These are phyloP conservation scores for Talaromyces ruber DNA, from an alignment of 495 filamentous ascomycete species.

Conservation along the genomic window DNA sequence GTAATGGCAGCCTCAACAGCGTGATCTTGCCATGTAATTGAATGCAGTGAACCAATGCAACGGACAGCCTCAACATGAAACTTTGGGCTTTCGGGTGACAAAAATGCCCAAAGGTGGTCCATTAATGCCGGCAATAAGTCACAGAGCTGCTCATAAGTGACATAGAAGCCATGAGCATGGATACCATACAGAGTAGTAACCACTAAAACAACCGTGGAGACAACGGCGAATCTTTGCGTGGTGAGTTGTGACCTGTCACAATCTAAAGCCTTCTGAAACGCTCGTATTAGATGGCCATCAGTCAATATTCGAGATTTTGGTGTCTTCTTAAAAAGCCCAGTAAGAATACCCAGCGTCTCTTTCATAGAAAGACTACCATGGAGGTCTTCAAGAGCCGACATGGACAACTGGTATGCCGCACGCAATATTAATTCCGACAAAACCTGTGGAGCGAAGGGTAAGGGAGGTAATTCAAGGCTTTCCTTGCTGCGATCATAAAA, in stretches of 20 bases:
- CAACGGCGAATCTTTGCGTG: conserved; percentile 27
- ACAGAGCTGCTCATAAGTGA: conserved; percentile 49
- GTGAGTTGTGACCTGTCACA: conserved; percentile 14
- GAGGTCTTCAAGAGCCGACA: conserved; percentile 21
- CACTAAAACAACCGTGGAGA: conserved; percentile 54
- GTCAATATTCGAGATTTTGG: conserved; percentile 44
- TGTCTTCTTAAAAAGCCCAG: conserved; percentile 51
- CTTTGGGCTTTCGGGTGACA: conserved; percentile 74
- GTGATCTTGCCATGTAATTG: conserved; percentile 46
- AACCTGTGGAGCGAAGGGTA: conserved; percentile 49
- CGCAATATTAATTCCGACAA: conserved; percentile 54
- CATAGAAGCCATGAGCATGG: conserved; percentile 34
- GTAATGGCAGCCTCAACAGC: conserved; percentile 74
- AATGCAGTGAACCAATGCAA: conserved; percentile 77
- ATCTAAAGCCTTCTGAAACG: conserved; percentile 35
- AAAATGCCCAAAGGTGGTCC: conserved; percentile 63
- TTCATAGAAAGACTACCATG: conserved; percentile 22
- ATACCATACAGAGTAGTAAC: conserved; percentile 54
- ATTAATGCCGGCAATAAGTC: conserved; percentile 61
- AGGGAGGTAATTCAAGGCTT: conserved; percentile 33
- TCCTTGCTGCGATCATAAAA: conserved; percentile 52
- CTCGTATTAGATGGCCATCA: conserved; percentile 43
- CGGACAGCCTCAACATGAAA: conserved; percentile 90
- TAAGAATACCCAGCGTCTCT: conserved; percentile 38
- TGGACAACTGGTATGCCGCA: conserved; percentile 48